These are phyloP conservation scores for Phytophthora tentaculata DNA, from an alignment of 352 stramenopile genomes.

Conservation along the genomic window DNA sequence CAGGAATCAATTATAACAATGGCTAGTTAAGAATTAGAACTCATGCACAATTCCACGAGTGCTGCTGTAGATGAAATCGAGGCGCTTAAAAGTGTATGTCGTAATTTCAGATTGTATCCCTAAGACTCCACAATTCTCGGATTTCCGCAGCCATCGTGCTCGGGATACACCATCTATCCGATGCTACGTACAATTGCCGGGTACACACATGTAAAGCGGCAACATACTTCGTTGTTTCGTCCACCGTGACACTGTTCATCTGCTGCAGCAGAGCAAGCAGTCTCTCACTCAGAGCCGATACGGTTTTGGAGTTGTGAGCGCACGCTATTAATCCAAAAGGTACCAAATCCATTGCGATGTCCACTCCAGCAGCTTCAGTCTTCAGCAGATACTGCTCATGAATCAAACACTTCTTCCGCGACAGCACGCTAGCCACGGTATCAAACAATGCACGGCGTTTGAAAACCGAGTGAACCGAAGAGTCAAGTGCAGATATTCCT, in stretches of 20 bases:
- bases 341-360: slow-evolving; percentile 16
- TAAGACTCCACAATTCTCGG: slow-evolving; percentile 37
- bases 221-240: slow-evolving; percentile 18
- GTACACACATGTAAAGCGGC: slow-evolving; percentile 20
- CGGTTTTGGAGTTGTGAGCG: slow-evolving; percentile 20
- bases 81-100: too few species aligned
- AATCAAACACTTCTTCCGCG: slow-evolving; percentile 26
- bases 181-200: slow-evolving; percentile 33
- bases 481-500: slow-evolving; percentile 19
- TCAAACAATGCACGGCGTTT: slow-evolving; percentile 37
- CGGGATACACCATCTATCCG: slow-evolving; percentile 24
- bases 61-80: too few species aligned
- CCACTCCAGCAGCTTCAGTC: neutral
- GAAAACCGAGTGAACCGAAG: slow-evolving; percentile 7
- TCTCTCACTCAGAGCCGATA: slow-evolving; percentile 30
- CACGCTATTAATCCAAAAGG: slow-evolving; percentile 36
- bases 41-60: too few species aligned
- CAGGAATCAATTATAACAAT: too few species aligned
- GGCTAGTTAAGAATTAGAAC: too few species aligned
- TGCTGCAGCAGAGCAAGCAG: slow-evolving; percentile 26
- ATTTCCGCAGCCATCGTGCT: slow-evolving; percentile 20
- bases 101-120: slow-evolving; percentile 14
- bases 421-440: slow-evolving; percentile 27
- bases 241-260: neutral
- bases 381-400: slow-evolving; percentile 33